phyloP scores from a whole-genome alignment of 805 yeast species.

The Candida quercuum region DNA sequence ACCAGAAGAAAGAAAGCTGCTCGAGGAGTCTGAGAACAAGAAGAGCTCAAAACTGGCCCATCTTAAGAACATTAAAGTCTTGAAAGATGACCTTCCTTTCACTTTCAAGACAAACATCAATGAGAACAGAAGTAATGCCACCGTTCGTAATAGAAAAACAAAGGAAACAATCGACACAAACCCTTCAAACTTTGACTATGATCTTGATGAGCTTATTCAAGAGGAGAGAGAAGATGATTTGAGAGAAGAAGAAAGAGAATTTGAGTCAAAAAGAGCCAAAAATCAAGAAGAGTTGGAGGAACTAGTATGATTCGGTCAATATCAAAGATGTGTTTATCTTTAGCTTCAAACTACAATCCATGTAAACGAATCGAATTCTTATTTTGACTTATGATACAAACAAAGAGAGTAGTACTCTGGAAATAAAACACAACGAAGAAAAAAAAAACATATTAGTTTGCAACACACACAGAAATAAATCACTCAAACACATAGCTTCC shows the following conservation, averaged over 20 bases:
- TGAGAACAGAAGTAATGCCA: neutral
- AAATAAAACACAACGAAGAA: too few relatives aligned
- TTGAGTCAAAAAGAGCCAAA: constrained; percentile 11
- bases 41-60: constrained; percentile 8
- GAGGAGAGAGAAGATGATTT: constrained; percentile 14
- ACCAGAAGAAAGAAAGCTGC: constrained; percentile 18
- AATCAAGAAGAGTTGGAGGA: constrained; percentile 16
- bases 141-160: constrained; percentile 17
- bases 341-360: too few relatives aligned
- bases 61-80: constrained; percentile 12
- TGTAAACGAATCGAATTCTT: too few relatives aligned
- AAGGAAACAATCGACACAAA: constrained; percentile 7
- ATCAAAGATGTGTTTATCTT: too few relatives aligned
- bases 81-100: constrained; percentile 19
- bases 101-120: constrained; percentile 10
- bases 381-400: too few relatives aligned
- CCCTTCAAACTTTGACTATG: constrained; percentile 23
- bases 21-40: constrained; percentile 6
- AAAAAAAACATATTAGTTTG: too few relatives aligned
- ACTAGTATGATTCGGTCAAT: constrained; percentile 10
- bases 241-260: constrained; percentile 11
- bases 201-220: constrained; percentile 21
- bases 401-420: too few relatives aligned
- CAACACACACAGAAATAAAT: too few relatives aligned
- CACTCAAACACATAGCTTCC: too few relatives aligned